phyloP scores from a whole-genome alignment of 2,329 filamentous ascomycete genomes.

The Emericellopsis cladophorae region DNA sequence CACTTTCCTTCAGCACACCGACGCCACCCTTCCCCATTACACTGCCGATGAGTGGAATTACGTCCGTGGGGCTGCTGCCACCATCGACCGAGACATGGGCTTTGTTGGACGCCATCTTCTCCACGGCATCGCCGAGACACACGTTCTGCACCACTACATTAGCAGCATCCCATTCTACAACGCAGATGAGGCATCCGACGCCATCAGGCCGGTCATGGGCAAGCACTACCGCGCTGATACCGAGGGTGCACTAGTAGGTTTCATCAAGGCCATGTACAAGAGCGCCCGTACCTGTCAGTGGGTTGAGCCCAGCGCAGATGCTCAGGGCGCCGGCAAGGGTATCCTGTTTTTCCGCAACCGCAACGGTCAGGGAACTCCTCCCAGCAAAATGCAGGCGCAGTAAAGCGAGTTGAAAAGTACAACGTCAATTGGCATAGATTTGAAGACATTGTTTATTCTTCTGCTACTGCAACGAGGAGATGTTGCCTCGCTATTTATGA shows the following conservation, averaged over 20 bases:
- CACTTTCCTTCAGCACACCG: constrained; percentile 94
- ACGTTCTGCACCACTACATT: constrained; percentile 96
- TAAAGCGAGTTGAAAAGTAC: no score
- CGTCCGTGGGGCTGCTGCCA: constrained; percentile 83
- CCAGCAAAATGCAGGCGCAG: constrained; percentile 9
- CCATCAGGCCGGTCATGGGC: constrained; percentile 92
- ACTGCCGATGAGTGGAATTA: constrained; percentile 79
- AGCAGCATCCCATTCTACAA: constrained; percentile 95
- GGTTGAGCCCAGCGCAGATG: constrained; percentile 83
- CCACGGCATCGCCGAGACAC: constrained; percentile 95
- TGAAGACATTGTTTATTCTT: no score
- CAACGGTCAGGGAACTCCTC: constrained; percentile 64
- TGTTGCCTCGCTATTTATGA: no score
- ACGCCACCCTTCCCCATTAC: constrained; percentile 90
- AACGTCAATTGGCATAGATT: no score
- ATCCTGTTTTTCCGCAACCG: constrained; percentile 92
- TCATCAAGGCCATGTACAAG: constrained; percentile 72
- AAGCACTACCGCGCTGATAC: constrained; percentile 82
- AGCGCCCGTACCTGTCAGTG: constrained; percentile 85
- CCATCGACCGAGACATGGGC: constrained; percentile 93
- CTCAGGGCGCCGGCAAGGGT: constrained; percentile 67
- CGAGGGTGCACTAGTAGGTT: constrained; percentile 64
- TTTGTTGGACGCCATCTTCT: constrained; percentile 85
- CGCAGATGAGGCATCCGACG: constrained; percentile 86
- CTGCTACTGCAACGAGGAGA: no score